phyloP scores from a whole-genome alignment of 2,329 filamentous ascomycete species.

The Albophoma yamanashiensis region DNA sequence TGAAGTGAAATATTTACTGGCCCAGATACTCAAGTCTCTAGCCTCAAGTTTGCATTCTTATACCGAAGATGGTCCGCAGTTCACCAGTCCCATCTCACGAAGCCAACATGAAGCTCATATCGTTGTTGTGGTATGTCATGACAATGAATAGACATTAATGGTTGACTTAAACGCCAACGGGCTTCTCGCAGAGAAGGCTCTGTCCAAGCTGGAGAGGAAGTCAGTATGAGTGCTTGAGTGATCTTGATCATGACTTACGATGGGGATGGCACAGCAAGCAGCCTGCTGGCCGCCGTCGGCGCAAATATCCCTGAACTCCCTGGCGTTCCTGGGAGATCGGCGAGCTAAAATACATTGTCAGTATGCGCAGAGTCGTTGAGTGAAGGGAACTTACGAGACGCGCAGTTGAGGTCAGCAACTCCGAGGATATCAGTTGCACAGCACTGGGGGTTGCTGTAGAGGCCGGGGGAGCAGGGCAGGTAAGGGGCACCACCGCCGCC shows the following conservation, averaged over 20 bases:
- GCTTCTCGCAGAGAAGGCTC: background rate
- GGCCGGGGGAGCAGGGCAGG: conserved; percentile 1
- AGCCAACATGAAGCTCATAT: background rate
- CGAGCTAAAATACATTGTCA: background rate
- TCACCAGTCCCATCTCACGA: background rate
- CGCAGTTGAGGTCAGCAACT: conserved; percentile 5
- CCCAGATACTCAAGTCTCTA: background rate
- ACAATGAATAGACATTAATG: background rate
- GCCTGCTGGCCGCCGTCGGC: background rate
- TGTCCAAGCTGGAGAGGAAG: background rate
- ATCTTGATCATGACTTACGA: conserved; percentile 3
- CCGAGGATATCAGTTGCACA: conserved; percentile 6
- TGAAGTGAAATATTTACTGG: background rate
- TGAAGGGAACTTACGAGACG: conserved; percentile 1
- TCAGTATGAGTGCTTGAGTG: too few relatives aligned
- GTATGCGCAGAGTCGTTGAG: background rate
- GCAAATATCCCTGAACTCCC: background rate
- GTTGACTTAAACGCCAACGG: background rate
- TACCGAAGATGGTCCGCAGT: background rate
- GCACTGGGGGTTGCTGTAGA: conserved; percentile 7
- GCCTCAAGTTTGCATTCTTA: background rate
- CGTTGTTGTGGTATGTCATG: background rate
- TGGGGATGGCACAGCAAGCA: conserved; percentile 4
- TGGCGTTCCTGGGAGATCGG: background rate
- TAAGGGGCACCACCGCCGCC: background rate